Evolutionary conservation across 2,329 filamentous ascomycete genomes (phyloP), one percentile per base, ranked within the genome.

Genomic region (Macrophomina phaseolina): DNA sequence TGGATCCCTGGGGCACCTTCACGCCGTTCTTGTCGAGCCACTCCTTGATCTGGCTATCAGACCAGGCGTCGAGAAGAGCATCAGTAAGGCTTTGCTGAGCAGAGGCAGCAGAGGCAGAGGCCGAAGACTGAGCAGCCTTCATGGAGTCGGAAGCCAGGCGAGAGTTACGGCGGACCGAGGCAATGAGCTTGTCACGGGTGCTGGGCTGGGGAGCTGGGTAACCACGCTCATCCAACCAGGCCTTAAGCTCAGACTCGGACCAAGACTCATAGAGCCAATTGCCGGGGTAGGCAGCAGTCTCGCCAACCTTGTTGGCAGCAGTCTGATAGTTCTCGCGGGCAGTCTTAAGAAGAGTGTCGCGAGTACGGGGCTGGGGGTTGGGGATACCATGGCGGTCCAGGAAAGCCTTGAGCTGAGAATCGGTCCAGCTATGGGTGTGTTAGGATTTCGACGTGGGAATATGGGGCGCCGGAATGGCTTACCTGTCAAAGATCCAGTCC

Each of bases 221-320:
- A 62, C 95, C 95, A 71, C 93, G 89, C 71, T 90, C 90, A 74
- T 98, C 95, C 55, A 97, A 90, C 91, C 92, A 99, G 71, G 91
- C 87, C 84, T 98, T 98, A 69, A 97, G 82, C 60, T 97, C 94
- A 70, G 94, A 97, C 70, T 97, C 92, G 63, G 91, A 90, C 95
- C 95, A 99, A 7, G 90, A 85, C 68, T 89, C 86, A 77, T 97
- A 99, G 51, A 98, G 83, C 95, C 95, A 98, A 81, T 97, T 89
- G 46, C 95, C 95, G 40, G 95, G 95, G 76, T 98, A 98, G n/a
- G 88, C 82, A 63, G 87, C 82, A 14, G 92, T 90, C 80, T 97
- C 90, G 68, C 92, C 92, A 65, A 84, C 78, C 79, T 89, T 90
- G 79, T 92, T 89, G 16, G 94, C 93, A 67, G 89, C 81, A 1